These are phyloP conservation scores for Aureobasidium subglaciale DNA, from an alignment of 2,329 filamentous ascomycete species.

Conservation along the genomic window DNA sequence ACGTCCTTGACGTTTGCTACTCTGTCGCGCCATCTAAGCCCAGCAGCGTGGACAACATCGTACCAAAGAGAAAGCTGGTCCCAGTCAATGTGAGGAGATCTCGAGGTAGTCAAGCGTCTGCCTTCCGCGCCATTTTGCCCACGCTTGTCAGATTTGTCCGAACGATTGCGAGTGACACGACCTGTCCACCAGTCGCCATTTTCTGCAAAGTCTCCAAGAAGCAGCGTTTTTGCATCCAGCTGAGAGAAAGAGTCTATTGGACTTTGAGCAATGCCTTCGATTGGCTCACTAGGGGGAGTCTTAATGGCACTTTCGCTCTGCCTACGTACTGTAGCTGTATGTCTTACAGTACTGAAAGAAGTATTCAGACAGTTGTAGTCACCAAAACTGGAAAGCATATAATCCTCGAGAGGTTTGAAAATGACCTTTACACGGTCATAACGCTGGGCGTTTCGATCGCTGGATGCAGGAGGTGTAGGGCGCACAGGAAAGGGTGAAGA, in stretches of 20 bases:
- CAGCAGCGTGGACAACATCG: constrained; percentile 58
- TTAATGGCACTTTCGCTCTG: constrained; percentile 39
- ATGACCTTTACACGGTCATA: constrained; percentile 47
- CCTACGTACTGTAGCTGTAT: constrained; percentile 29
- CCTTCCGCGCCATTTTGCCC: not conserved
- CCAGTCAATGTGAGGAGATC: constrained; percentile 71
- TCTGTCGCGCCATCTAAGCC: constrained; percentile 55
- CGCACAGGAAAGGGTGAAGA: not conserved
- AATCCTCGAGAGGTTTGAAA: constrained; percentile 72
- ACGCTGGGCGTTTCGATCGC: constrained; percentile 20
- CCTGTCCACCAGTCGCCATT: constrained; percentile 81
- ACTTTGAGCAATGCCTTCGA: constrained; percentile 22
- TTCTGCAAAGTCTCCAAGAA: constrained; percentile 69
- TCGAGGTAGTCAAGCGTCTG: constrained; percentile 43
- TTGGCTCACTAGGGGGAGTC: constrained; percentile 30
- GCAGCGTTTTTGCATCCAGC: constrained; percentile 66
- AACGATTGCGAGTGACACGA: constrained; percentile 32
- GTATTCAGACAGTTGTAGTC: constrained; percentile 66
- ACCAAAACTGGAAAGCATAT: constrained; percentile 62
- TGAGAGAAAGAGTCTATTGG: constrained; percentile 46
- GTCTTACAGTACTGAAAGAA: constrained; percentile 59
- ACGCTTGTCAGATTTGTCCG: constrained; percentile 26
- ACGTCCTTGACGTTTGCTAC: constrained; percentile 39
- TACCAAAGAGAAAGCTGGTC: constrained; percentile 67
- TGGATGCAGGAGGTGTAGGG: constrained; percentile 21